Evolutionary conservation across 176 grass and related monocot genomes (phyloP).

Genomic region (Oryza longistaminata): DNA sequence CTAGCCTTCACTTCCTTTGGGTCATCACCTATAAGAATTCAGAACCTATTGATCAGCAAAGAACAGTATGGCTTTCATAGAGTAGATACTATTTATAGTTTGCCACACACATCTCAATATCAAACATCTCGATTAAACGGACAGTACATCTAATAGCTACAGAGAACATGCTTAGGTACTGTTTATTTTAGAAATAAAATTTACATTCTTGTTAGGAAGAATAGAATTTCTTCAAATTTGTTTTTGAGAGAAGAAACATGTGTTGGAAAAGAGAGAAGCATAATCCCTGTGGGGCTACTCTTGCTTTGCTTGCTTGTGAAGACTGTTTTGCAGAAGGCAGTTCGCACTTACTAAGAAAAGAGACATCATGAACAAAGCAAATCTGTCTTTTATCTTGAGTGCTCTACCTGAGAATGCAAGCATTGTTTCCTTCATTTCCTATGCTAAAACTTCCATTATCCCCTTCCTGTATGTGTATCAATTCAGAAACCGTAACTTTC

Average conservation of each 20-base stretch:
- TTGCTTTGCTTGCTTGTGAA: constrained; percentile 54
- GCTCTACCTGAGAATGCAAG: background rate
- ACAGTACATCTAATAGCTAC: background rate
- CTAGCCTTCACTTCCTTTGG: constrained; percentile 81
- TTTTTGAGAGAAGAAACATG: constrained; percentile 31
- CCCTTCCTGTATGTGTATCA: constrained; percentile 10
- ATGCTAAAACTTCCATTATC: background rate
- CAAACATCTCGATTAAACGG: background rate
- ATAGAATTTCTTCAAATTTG: constrained; percentile 3
- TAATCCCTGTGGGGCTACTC: constrained; percentile 44
- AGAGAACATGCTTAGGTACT: background rate
- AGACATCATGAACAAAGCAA: constrained; percentile 20
- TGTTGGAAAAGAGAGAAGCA: constrained; percentile 11
- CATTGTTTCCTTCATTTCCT: background rate
- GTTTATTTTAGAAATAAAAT: background rate
- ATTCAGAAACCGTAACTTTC: constrained; percentile 4
- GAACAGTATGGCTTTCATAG: background rate
- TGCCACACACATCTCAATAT: too few relatives aligned
- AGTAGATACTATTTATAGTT: too few relatives aligned
- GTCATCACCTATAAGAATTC: constrained; percentile 50
- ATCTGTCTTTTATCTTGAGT: constrained; percentile 8
- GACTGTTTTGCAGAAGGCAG: constrained; percentile 39
- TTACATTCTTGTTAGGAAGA: constrained; percentile 8
- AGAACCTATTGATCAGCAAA: constrained; percentile 32
- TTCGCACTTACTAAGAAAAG: constrained; percentile 30